Evolutionary conservation across 2,329 filamentous ascomycete genomes (phyloP), one percentile per base, ranked within the genome.

Genomic region (Fusarium sambucinum): DNA sequence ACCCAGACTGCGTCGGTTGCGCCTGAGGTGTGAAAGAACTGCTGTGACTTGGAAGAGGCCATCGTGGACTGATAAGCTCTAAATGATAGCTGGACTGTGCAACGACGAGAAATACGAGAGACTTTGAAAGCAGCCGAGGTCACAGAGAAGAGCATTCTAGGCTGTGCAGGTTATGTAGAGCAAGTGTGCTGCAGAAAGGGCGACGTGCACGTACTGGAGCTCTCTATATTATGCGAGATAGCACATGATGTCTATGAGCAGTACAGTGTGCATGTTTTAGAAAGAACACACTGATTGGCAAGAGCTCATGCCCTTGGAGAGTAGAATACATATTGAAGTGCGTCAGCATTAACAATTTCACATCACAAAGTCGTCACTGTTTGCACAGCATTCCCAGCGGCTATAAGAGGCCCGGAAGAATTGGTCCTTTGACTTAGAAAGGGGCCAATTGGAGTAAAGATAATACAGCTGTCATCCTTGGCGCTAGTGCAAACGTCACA

Each of bases 1-100:
- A 85, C 75, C 85, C 86, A 88, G 21, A 88, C 86, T 0, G 86
- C 73, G 52, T 86, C 83, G 5, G 78, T 82, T 19, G 79, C 76
- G 35, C 86, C 85, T 1, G 84, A 85, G 6, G 85, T 86, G 40
- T 68, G 53, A 2, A 67, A 63, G 37, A 50, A 68, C 16, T 68
- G 58, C 21, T 68, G 64, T 0, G 63, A 63, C 14, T 63, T 68
- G 13, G 63, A 42, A 5, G 56, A 33, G 1, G 47, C 25, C 63
- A 66, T 66, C 4, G 63, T 66, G 13, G 56, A 66, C 29, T 53
- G 62, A 5, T 63, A 58, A 2, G 62, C 51, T 50, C 6, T 62
- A 9, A 66, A 57, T 1, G 46, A 54, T 14, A 66, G 11, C 4
- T 57, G 51, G 0, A 66, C 5, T 10, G 42, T 61, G 9, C 45